Evolutionary conservation across 2,329 filamentous ascomycete genomes (phyloP), one percentile per base, ranked within the genome.

Genomic region (Tympanopsis confertula): DNA sequence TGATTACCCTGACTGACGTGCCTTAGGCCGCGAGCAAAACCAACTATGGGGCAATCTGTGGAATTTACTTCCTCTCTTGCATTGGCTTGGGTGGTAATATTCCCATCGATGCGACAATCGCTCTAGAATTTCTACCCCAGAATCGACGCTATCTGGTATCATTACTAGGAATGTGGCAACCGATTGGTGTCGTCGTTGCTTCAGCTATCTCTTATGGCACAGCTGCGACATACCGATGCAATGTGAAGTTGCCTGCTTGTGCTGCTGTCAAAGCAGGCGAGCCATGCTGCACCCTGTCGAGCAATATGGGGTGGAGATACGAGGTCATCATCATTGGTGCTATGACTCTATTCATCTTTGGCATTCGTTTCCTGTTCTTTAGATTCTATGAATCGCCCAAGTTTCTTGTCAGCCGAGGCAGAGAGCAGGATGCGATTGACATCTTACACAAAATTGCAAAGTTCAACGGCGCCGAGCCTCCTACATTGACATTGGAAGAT

Each of bases 261-360:
- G 29, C 30, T 5, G 36, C 35, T 4, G 19, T 33, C 12, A 26
- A 18, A 19, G 30, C 40, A 5, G 48, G 47, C 5, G 41, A 37
- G 28, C 39, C 46, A 13, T 58, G 55, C 42, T 61, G 58, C 37
- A 45, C 52, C 3, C 51, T 47, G 33, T 24, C 46, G 19, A 50
- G 64, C 37, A 77, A 78, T 43, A 69, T 71, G 61, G 74, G 73
- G 2, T 78, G 73, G 73, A 54, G 73, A 28, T 77, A 75, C 47
- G 69, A 71, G 30, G 53, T 74, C 44, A 62, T 73, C 38, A 55
- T 61, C 5, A 66, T 76, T 54, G 73, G 72, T 5, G 66, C 61
- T 1, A 56, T 75, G 10, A 65, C 71, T 0, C 56, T 77, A 39
- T 43, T 68, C 32, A 69, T 75, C 56, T 77, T 74, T 41, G 42